Evolutionary conservation across 2,329 filamentous ascomycete genomes (phyloP).

Genomic region (Talaromyces verruculosus): DNA sequence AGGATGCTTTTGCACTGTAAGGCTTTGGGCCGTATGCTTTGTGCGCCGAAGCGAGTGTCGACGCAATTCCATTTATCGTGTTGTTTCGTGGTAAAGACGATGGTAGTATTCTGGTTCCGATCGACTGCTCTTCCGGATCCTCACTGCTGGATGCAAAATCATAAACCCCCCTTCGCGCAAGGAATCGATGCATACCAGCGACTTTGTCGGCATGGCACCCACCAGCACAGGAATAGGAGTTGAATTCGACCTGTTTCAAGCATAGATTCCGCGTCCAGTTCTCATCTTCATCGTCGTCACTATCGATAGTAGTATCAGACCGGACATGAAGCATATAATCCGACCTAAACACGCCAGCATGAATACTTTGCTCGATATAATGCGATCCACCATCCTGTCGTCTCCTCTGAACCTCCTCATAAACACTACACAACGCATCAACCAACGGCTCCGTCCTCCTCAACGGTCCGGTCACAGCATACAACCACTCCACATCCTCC

Average conservation of each 20-base stretch:
- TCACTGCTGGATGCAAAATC: not conserved
- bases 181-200: constrained; percentile 45
- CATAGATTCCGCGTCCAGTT: constrained; percentile 12
- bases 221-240: constrained; percentile 47
- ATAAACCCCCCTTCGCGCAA: constrained; percentile 30
- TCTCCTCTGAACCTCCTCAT: constrained; percentile 34
- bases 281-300: not conserved
- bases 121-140: not conserved
- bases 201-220: constrained; percentile 43
- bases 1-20: constrained; percentile 19
- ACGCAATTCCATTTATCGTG: constrained; percentile 34
- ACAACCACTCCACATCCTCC: constrained; percentile 42
- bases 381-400: not conserved
- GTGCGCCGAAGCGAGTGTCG: constrained; percentile 37
- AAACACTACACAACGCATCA: constrained; percentile 40
- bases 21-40: constrained; percentile 30
- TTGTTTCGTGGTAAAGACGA: constrained; percentile 34
- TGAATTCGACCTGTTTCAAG: constrained; percentile 51
- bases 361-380: constrained; percentile 31
- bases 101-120: constrained; percentile 6
- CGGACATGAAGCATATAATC: constrained; percentile 48
- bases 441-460: constrained; percentile 38
- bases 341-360: constrained; percentile 44
- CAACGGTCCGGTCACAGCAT: constrained; percentile 33
- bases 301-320: not conserved